Conservation (phyloP, 164 flowering plant genomes). For the Santalum album region DNA sequence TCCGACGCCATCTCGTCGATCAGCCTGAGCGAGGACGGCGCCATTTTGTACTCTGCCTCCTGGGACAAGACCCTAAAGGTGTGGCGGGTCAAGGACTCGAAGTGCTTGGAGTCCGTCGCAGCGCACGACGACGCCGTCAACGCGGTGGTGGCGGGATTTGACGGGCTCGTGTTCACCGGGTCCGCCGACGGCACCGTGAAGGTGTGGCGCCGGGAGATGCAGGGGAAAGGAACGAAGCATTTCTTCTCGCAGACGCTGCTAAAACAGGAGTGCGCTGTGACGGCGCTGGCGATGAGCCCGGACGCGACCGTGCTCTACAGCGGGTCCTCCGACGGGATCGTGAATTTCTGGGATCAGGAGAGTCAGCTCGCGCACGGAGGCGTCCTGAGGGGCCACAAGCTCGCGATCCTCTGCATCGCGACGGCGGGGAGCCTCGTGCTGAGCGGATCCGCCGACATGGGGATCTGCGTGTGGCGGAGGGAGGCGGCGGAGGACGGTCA, state of each 20-base stretch:
- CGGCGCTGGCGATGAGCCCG: constrained; percentile 35
- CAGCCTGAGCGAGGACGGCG: too few species aligned
- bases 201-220: constrained; percentile 45
- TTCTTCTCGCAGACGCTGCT: constrained; percentile 40
- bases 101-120: too few species aligned
- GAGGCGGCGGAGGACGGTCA: constrained; percentile 2
- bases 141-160: too few species aligned
- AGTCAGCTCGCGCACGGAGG: constrained; percentile 30
- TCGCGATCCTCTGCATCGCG: constrained; percentile 41
- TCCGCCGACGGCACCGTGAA: constrained; percentile 54
- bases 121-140: too few species aligned
- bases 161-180: constrained; percentile 48
- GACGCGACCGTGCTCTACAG: constrained; percentile 25
- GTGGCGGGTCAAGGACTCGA: too few species aligned
- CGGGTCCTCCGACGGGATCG: constrained; percentile 47
- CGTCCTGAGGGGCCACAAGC: constrained; percentile 33
- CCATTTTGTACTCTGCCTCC: too few species aligned
- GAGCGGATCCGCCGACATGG: constrained; percentile 52
- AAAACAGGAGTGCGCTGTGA: constrained; percentile 53
- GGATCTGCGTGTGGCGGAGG: constrained; percentile 46
- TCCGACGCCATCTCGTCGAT: too few species aligned
- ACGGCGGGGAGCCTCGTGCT: constrained; percentile 33
- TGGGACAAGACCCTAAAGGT: too few species aligned
- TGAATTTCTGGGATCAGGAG: constrained; percentile 45
- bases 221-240: constrained; percentile 52